phyloP scores from a whole-genome alignment of 306 rosid species.

The barrel medic (Medicago truncatula) region MtrunA17r5.0-ANR NC_053046.1:7558001-7558500 shows the following conservation, averaged over 20 bases:
- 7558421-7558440: background rate
- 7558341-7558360: slow-evolving; percentile 4
- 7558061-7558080: no score
- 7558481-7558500: slow-evolving; percentile 5
- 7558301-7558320: background rate
- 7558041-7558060: background rate
- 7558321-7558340: background rate
- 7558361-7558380: slow-evolving; percentile 25
- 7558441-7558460: background rate
- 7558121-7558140: no score
- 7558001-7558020: background rate
- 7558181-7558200: background rate
- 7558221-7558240: background rate
- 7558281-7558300: background rate
- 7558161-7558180: no score
- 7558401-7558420: background rate
- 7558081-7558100: background rate
- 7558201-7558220: background rate
- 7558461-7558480: background rate
- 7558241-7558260: background rate
- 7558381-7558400: background rate
- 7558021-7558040: background rate
- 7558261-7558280: slow-evolving; percentile 5
- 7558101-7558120: no score
- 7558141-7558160: no score